Evolutionary conservation across 2,329 filamentous ascomycete species (phyloP), one percentile per base, ranked within the genome.

Genomic region (Dothidotthia symphoricarpi): DNA sequence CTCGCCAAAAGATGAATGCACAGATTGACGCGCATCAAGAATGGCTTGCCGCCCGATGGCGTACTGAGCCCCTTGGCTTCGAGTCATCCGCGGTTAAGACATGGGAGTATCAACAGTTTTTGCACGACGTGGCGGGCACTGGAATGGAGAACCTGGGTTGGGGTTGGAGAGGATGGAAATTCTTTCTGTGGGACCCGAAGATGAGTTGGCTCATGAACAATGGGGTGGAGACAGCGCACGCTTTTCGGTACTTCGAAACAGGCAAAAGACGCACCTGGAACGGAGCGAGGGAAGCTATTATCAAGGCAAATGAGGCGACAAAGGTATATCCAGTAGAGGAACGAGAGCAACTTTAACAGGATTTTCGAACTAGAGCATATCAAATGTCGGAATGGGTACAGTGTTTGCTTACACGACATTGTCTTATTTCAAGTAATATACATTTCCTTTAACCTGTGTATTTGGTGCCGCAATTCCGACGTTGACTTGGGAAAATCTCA

Each of bases 191-290:
- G 7, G 59, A 70, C 27, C 50, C 51, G 13, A 47, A 58, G 39
- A 49, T 69, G 28, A 65, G 57, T 24, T 52, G 49, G 16, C 15
- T 63, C 28, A 51, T 66, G 36, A 52, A 61, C 40, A 54, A 61
- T 42, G 66, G 65, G 1, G 43, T 69, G 9, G 51, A 55, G 34
- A 59, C 49, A 12, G 59, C 66, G 11, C 57, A 58, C 45, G 44
- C 64, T 1, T 66, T 62, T 45, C 51, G 65, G 16, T 43, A 67
- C 25, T 69, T 69, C 36, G 62, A 67, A 13, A 48, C 45, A 10
- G 61, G 60, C 10, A 59, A 58, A 43, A 50, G 47, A 24, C 39
- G 57, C 41, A 63, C 43, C 22, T 49, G 47, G 49, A 30, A 34
- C 10, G 46, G 49, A 6, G 47, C 45, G 10, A 39, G 48, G 24